These are phyloP conservation scores for Boletus tomentosulus DNA, from an alignment of 768 basidiomycete species.

Conservation along the genomic window DNA sequence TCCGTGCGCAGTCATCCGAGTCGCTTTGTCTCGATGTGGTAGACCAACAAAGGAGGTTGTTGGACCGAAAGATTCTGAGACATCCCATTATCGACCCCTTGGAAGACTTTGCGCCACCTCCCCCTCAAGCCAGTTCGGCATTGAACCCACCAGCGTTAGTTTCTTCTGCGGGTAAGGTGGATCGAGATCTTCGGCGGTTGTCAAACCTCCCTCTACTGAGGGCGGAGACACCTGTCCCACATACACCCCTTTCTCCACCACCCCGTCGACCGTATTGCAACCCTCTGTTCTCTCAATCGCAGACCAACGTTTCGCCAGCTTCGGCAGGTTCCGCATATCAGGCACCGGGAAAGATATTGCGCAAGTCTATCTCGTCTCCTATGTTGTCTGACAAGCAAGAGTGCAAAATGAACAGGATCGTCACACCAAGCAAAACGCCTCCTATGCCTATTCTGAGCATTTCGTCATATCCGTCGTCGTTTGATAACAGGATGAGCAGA, in stretches of 20 bases:
- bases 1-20: constrained; percentile 19
- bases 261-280: constrained; percentile 45
- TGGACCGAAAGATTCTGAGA: constrained; percentile 44
- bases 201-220: constrained; percentile 49
- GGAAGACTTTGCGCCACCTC: constrained; percentile 29
- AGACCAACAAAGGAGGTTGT: constrained; percentile 23
- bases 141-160: constrained; percentile 9
- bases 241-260: constrained; percentile 63
- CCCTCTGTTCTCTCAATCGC: constrained; percentile 52
- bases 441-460: constrained; percentile 36
- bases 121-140: constrained; percentile 5
- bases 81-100: constrained; percentile 36
- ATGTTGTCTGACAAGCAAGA: constrained; percentile 45
- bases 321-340: constrained; percentile 4
- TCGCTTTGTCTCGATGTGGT: constrained; percentile 17
- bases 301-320: constrained; percentile 42
- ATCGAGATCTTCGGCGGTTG: constrained; percentile 33
- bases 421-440: constrained; percentile 38
- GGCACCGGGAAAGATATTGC: constrained; percentile 28
- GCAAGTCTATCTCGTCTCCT: constrained; percentile 53
- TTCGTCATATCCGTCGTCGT: constrained; percentile 27
- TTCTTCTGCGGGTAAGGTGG: constrained; percentile 11
- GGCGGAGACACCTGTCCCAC: constrained; percentile 61
- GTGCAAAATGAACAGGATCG: constrained; percentile 25
- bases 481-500: constrained; percentile 24